These are phyloP conservation scores for Silene coronaria DNA, from an alignment of 179 eudicot species.

Conservation along the genomic window DNA sequence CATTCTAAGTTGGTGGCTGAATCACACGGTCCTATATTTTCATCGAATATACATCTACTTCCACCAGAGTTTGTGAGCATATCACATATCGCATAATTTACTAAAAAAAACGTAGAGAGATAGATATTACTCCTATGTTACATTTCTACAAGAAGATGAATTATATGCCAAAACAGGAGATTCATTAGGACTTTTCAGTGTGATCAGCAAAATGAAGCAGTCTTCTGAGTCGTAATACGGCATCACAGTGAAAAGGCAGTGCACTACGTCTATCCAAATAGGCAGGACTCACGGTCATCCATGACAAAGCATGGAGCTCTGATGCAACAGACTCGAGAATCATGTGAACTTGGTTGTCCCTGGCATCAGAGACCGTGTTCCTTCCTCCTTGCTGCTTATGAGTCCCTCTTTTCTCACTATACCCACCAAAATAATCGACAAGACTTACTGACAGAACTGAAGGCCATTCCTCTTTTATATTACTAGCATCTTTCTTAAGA, in stretches of 20 bases:
- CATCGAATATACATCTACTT: conserved; percentile 11
- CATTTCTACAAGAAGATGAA: conserved; percentile 8
- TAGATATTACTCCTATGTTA: too few relatives aligned
- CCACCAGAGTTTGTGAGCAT: not conserved
- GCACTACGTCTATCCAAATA: conserved; percentile 87
- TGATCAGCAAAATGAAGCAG: conserved; percentile 81
- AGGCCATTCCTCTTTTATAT: conserved; percentile 80
- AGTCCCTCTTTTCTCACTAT: conserved; percentile 42
- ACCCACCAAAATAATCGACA: conserved; percentile 80
- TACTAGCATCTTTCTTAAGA: conserved; percentile 50
- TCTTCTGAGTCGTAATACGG: conserved; percentile 73
- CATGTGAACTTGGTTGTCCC: conserved; percentile 54
- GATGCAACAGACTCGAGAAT: conserved; percentile 71
- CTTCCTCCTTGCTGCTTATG: conserved; percentile 42
- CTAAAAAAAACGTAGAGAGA: conserved; percentile 4
- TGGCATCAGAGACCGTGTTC: conserved; percentile 37
- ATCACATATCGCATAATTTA: conserved; percentile 10
- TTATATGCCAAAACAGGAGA: not conserved
- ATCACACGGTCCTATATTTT: not conserved
- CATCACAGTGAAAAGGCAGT: conserved; percentile 86
- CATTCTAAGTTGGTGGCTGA: not conserved
- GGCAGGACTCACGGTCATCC: conserved; percentile 95
- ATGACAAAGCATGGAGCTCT: conserved; percentile 85
- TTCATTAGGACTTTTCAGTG: not conserved
- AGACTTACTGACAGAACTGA: conserved; percentile 80